Percentiles rank a stretch among this genome's conserved stretches.
These are phyloP conservation scores for Immersiella caudata DNA, from an alignment of 495 filamentous ascomycete genomes.

Conservation along the genomic window DNA sequence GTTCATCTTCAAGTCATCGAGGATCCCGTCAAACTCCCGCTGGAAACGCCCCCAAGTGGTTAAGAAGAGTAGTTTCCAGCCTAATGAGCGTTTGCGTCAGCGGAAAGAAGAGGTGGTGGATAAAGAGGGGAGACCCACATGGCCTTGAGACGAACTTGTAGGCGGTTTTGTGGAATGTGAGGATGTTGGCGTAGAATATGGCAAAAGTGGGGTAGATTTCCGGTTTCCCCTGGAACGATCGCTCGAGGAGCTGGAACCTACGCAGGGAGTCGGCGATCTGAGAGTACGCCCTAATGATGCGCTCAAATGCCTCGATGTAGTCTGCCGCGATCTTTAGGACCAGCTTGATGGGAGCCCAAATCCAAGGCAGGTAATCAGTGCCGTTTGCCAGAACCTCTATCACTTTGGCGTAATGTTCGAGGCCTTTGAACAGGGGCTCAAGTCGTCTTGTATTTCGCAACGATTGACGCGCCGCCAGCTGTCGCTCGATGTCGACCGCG, in stretches of 20 bases:
- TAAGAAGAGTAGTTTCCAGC: slow-evolving; percentile 47
- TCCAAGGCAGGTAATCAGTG: slow-evolving; percentile 48
- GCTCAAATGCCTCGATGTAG: slow-evolving; percentile 44
- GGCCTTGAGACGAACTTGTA: background rate
- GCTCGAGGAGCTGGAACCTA: slow-evolving; percentile 40
- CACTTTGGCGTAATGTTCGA: slow-evolving; percentile 44
- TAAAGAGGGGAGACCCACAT: slow-evolving; percentile 30
- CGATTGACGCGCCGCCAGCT: slow-evolving; percentile 38
- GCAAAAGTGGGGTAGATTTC: background rate
- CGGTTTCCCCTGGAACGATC: slow-evolving; percentile 28
- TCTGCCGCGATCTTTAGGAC: slow-evolving; percentile 43
- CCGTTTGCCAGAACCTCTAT: slow-evolving; percentile 50
- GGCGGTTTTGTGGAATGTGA: background rate
- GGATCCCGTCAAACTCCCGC: slow-evolving; percentile 40
- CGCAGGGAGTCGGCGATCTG: slow-evolving; percentile 44
- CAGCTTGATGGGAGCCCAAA: slow-evolving; percentile 53
- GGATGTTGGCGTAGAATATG: slow-evolving; percentile 2
- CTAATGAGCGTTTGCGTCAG: slow-evolving; percentile 29
- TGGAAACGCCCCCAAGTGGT: slow-evolving; percentile 49
- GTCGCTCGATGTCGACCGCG: slow-evolving; percentile 39
- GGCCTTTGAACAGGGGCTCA: slow-evolving; percentile 39
- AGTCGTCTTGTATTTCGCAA: slow-evolving; percentile 48
- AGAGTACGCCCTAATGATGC: slow-evolving; percentile 44
- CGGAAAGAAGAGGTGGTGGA: no score
- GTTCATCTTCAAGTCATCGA: slow-evolving; percentile 42